Conservation (phyloP, 2,329 filamentous ascomycete species). For the Xylaria sp. region DNA sequence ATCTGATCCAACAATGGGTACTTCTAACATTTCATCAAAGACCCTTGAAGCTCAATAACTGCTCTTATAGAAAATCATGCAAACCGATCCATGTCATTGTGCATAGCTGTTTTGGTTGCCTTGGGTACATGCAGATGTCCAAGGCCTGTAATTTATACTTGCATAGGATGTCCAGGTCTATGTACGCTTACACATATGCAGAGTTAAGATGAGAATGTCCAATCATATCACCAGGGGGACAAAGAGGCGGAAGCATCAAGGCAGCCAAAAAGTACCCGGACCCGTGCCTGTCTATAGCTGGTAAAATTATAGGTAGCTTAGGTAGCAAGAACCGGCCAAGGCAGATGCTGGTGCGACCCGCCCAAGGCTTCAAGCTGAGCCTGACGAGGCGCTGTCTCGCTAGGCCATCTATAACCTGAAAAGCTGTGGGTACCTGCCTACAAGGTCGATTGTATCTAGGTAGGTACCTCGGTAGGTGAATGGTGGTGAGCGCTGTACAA, state of each 20-base stretch:
- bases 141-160: neutral
- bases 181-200: neutral
- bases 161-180: no score
- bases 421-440: slow-evolving; percentile 10
- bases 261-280: neutral
- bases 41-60: neutral
- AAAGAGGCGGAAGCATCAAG: no score
- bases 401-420: neutral
- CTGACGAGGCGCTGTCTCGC: slow-evolving; percentile 19
- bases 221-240: no score
- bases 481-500: neutral
- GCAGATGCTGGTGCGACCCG: slow-evolving; percentile 11
- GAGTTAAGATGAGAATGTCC: neutral
- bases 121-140: neutral
- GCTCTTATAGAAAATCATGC: neutral
- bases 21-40: neutral
- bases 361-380: slow-evolving; percentile 26
- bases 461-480: neutral
- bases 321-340: neutral
- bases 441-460: neutral
- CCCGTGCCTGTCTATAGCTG: neutral
- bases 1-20: neutral
- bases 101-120: neutral
- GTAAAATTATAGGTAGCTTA: neutral
- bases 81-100: slow-evolving; percentile 4